Conservation (phyloP, 257 asterid genomes). For the Haberlea rhodopensis region DNA sequence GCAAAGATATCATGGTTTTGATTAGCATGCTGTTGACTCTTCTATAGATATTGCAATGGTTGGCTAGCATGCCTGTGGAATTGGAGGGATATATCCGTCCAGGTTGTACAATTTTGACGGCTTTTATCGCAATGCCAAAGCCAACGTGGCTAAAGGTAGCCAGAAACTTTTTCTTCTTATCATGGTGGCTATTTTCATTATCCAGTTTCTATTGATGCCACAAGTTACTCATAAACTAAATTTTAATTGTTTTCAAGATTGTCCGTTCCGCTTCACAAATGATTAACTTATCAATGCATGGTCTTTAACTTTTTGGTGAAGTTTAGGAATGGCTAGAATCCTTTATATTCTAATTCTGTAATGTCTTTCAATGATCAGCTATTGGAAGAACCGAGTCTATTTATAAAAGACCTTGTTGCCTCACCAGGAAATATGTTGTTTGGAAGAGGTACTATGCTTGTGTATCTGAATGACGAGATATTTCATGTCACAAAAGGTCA, state of each 20-base stretch:
- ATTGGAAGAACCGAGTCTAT: constrained; percentile 59
- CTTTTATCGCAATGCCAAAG: constrained; percentile 74
- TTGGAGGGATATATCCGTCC: constrained; percentile 97
- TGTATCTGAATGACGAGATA: constrained; percentile 42
- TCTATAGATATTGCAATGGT: constrained; percentile 80
- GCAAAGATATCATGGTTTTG: constrained; percentile 26
- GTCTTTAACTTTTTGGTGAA: too few relatives aligned
- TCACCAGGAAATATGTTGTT: constrained; percentile 43
- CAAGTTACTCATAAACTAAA: neutral
- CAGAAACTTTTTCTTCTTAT: neutral
- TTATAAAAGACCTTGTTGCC: constrained; percentile 49
- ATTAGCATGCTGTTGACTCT: constrained; percentile 28
- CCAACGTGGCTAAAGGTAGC: constrained; percentile 74
- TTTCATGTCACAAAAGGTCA: constrained; percentile 44
- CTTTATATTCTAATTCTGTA: neutral
- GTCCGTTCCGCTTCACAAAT: too few relatives aligned
- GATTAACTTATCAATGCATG: too few relatives aligned
- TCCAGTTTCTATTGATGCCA: neutral
- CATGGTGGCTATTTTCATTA: neutral
- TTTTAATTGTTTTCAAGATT: too few relatives aligned
- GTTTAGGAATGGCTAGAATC: too few relatives aligned
- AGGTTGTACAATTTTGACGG: constrained; percentile 88
- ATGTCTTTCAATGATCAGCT: constrained; percentile 52
- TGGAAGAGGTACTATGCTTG: constrained; percentile 54
- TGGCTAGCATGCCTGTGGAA: constrained; percentile 95